Evolutionary conservation across 495 filamentous ascomycete genomes (phyloP).

Genomic region (Sordaria brevicollis): DNA sequence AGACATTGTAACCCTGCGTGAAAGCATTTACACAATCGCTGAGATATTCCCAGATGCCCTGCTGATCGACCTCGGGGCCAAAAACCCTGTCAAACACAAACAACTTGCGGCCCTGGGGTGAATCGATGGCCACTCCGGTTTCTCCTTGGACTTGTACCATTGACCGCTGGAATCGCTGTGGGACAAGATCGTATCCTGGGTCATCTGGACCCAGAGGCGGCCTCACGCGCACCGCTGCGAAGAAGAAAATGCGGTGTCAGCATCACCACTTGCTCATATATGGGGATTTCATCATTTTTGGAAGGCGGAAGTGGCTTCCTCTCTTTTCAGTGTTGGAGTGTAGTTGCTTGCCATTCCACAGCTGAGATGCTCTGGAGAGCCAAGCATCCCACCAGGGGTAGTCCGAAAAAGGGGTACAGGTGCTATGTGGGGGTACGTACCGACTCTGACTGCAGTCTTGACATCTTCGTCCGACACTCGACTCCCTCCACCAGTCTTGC

Average conservation of each 20-base stretch:
- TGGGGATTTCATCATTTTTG: slow-evolving; percentile 6
- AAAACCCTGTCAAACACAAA: slow-evolving; percentile 97
- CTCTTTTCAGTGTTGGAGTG: neutral
- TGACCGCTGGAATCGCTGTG: slow-evolving; percentile 85
- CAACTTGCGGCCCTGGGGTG: slow-evolving; percentile 81
- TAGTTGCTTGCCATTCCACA: neutral
- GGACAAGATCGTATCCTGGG: slow-evolving; percentile 89
- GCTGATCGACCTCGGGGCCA: slow-evolving; percentile 70
- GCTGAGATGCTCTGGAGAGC: neutral
- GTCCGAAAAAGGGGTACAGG: neutral
- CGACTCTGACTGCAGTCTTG: slow-evolving; percentile 97
- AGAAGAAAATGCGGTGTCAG: slow-evolving; percentile 14
- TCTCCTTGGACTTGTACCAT: slow-evolving; percentile 82
- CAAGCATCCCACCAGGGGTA: neutral
- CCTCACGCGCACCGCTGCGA: slow-evolving; percentile 80
- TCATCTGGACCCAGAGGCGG: slow-evolving; percentile 76
- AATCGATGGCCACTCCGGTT: slow-evolving; percentile 80
- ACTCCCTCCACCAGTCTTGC: slow-evolving; percentile 69
- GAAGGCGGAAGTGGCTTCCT: slow-evolving; percentile 7
- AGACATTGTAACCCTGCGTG: slow-evolving; percentile 97
- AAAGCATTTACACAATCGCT: slow-evolving; percentile 86
- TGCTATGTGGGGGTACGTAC: slow-evolving; percentile 50
- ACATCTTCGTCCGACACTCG: slow-evolving; percentile 88
- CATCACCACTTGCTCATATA: slow-evolving; percentile 3
- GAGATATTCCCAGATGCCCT: slow-evolving; percentile 92